phyloP scores from a whole-genome alignment of 1,139 yeast species.

The Taphrina betulina region DNA sequence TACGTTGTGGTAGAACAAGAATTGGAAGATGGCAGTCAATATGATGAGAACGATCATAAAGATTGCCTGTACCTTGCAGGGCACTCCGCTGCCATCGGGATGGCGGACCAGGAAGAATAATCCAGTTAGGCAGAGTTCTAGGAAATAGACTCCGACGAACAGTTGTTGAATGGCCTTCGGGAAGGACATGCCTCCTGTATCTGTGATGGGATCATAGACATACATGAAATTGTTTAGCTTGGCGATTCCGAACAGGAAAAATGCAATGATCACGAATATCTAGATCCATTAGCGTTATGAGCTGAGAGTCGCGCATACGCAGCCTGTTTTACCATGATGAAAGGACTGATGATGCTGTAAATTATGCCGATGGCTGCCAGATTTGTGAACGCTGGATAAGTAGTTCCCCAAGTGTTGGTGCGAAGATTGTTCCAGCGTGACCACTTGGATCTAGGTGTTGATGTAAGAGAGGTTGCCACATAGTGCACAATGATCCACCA shows the following conservation, averaged over 20 bases:
- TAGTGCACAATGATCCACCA: constrained; percentile 69
- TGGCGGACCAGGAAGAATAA: constrained; percentile 70
- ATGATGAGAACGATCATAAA: constrained; percentile 68
- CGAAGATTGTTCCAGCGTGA: constrained; percentile 64
- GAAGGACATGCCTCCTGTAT: constrained; percentile 79
- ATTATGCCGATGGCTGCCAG: constrained; percentile 77
- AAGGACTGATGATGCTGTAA: constrained; percentile 79
- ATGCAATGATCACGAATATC: constrained; percentile 64
- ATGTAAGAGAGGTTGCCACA: constrained; percentile 68
- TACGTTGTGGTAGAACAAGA: constrained; percentile 52
- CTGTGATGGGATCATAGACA: constrained; percentile 63
- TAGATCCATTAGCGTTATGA: not conserved
- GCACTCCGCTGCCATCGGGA: constrained; percentile 37
- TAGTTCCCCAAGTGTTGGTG: constrained; percentile 78
- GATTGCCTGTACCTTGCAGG: constrained; percentile 38
- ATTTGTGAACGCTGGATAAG: constrained; percentile 79
- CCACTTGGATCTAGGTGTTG: constrained; percentile 86
- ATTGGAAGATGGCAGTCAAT: constrained; percentile 65
- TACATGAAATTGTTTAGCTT: constrained; percentile 76
- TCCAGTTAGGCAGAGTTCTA: constrained; percentile 80
- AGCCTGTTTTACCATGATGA: constrained; percentile 55
- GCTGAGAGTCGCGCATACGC: not conserved
- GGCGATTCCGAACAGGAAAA: constrained; percentile 71
- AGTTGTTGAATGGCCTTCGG: constrained; percentile 87
- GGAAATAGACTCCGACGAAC: constrained; percentile 81